Conservation (phyloP, 108 stramenopile species). For the Aureococcus anophagefferens region DNA sequence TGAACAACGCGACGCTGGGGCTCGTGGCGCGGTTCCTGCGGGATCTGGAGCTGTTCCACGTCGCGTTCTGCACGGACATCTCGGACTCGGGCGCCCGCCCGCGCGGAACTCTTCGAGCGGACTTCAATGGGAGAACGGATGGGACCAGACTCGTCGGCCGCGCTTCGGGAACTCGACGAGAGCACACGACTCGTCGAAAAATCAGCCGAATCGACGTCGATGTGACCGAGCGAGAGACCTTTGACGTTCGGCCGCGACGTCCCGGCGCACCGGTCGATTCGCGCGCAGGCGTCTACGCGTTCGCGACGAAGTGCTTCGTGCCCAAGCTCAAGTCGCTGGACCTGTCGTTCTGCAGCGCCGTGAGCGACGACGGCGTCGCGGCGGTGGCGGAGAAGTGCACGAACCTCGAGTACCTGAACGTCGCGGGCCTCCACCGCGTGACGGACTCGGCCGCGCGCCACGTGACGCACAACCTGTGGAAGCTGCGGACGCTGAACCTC, state of each 20-base stretch:
- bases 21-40: neutral
- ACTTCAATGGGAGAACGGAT: too few relatives aligned
- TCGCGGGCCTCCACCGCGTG: constrained; percentile 14
- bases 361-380: constrained; percentile 23
- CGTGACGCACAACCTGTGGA: constrained; percentile 22
- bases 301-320: neutral
- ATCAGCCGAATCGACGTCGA: too few relatives aligned
- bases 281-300: constrained; percentile 8
- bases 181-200: too few relatives aligned
- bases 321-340: neutral
- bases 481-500: constrained; percentile 12
- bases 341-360: constrained; percentile 6
- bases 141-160: too few relatives aligned
- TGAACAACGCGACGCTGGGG: constrained; percentile 1
- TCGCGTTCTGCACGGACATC: constrained; percentile 13
- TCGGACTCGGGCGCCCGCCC: constrained; percentile 9
- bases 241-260: too few relatives aligned
- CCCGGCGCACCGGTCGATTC: too few relatives aligned
- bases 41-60: constrained; percentile 4
- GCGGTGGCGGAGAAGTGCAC: constrained; percentile 12
- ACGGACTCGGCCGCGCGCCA: constrained; percentile 13
- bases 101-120: too few relatives aligned
- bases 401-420: constrained; percentile 13
- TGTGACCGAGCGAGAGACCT: too few relatives aligned
- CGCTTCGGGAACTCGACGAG: too few relatives aligned